phyloP scores from a whole-genome alignment of 2,329 filamentous ascomycete genomes.

The Emergomyces pasteurianus region DNA sequence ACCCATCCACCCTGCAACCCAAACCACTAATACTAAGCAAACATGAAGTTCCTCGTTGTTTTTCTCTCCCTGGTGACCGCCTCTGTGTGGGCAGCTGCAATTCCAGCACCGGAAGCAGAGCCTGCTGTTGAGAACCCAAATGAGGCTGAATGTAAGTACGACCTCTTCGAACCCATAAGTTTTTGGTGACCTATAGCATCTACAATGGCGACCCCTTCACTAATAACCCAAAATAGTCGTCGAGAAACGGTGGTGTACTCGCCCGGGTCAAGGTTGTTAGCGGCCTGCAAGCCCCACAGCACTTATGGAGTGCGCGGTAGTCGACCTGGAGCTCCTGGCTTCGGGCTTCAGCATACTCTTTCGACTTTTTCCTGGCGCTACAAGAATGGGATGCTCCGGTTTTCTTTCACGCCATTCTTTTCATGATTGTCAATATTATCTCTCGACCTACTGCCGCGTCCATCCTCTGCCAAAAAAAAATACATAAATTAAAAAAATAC shows the following conservation, averaged over 20 bases:
- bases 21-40: constrained; percentile 11
- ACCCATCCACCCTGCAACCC: constrained; percentile 2
- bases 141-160: background rate
- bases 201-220: constrained; percentile 16
- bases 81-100: constrained; percentile 19
- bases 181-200: constrained; percentile 15
- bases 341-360: background rate
- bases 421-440: background rate
- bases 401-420: background rate
- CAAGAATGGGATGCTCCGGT: background rate
- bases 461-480: background rate
- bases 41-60: constrained; percentile 39
- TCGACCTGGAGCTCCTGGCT: background rate
- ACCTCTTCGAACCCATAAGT: constrained; percentile 17
- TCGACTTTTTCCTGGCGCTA: background rate
- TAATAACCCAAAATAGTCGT: constrained; percentile 13
- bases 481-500: background rate
- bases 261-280: constrained; percentile 29
- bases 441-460: background rate
- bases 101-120: constrained; percentile 9
- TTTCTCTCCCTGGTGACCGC: constrained; percentile 32
- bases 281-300: background rate
- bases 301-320: background rate
- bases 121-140: background rate
- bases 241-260: constrained; percentile 21